Evolutionary conservation across 2,329 filamentous ascomycete genomes (phyloP), one percentile per base, ranked within the genome.

Genomic region (Phaeoacremonium minimum): DNA sequence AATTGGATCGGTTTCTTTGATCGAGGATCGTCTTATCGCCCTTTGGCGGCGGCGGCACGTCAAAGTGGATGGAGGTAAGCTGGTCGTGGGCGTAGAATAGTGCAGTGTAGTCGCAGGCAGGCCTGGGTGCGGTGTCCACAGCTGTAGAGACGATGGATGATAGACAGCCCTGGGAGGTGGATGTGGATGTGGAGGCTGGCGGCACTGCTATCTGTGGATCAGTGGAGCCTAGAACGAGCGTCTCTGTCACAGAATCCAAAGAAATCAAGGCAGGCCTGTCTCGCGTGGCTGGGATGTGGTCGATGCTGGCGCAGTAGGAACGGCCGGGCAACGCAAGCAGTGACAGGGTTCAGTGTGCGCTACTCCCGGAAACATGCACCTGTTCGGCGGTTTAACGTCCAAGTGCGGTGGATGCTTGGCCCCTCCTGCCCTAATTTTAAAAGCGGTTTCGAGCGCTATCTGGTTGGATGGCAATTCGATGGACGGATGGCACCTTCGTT

Each of bases 1-100:
- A 40, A 40, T 33, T 19, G 31, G 41, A 41, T 40, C 28, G 15
- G 19, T n/a, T n/a, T n/a, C 28, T 17, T 37, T 28, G 41, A 41
- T 43, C 32, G 34, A 29, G 20, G 18, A 37, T 29, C 32, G 22
- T 26, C 22, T 26, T 26, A 26, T 26, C 22, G 22, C 22, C 22
- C n/a, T n/a, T n/a, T n/a, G n/a, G n/a, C n/a, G n/a, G n/a, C n/a
- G n/a, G n/a, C n/a, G n/a, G n/a, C n/a, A n/a, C n/a, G n/a, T n/a
- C n/a, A n/a, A n/a, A n/a, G n/a, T n/a, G n/a, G n/a, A n/a, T n/a
- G n/a, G n/a, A n/a, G n/a, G n/a, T n/a, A n/a, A n/a, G n/a, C n/a
- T n/a, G n/a, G n/a, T n/a, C n/a, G n/a, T n/a, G n/a, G n/a, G n/a
- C n/a, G n/a, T n/a, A n/a, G n/a, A n/a, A n/a, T n/a, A n/a, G n/a